phyloP scores from a whole-genome alignment of 345 rosid species.

The Turritis glabra region DNA sequence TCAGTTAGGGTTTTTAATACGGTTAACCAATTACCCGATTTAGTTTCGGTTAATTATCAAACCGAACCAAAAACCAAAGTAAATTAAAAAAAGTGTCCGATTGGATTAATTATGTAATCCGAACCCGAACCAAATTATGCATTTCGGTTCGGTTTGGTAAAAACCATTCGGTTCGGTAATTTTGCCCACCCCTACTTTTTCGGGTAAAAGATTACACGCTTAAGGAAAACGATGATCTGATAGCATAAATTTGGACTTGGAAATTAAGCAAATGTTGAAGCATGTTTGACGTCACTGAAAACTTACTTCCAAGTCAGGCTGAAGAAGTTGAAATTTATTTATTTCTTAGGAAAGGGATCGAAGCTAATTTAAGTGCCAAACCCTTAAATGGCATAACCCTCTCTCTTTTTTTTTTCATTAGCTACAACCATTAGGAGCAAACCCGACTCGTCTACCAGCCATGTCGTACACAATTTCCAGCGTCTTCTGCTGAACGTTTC shows the following conservation, averaged over 20 bases:
- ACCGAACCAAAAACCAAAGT: too few relatives aligned
- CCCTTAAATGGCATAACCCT: background rate
- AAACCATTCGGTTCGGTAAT: too few relatives aligned
- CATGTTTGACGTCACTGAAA: conserved; percentile 12
- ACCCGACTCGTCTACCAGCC: conserved; percentile 54
- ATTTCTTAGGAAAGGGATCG: too few relatives aligned
- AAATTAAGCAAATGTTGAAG: conserved; percentile 7
- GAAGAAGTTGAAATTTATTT: background rate
- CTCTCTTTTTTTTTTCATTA: background rate
- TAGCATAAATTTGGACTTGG: background rate
- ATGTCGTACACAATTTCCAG: conserved; percentile 66
- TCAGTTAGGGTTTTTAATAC: too few relatives aligned
- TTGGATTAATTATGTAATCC: too few relatives aligned
- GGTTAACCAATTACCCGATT: too few relatives aligned
- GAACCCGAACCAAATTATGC: too few relatives aligned
- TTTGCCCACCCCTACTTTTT: too few relatives aligned
- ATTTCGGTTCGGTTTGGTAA: too few relatives aligned
- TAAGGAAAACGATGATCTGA: background rate
- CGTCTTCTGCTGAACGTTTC: conserved; percentile 69
- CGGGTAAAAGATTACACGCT: background rate
- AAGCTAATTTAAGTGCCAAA: background rate
- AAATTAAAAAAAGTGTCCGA: too few relatives aligned
- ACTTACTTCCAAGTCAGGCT: conserved; percentile 8
- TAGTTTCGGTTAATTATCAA: too few relatives aligned
- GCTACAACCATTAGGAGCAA: conserved; percentile 58